Evolutionary conservation across 192 early-diverging fungal genomes (phyloP), one percentile per base, ranked within the genome.

Genomic region (Umbelopsis sp.): DNA sequence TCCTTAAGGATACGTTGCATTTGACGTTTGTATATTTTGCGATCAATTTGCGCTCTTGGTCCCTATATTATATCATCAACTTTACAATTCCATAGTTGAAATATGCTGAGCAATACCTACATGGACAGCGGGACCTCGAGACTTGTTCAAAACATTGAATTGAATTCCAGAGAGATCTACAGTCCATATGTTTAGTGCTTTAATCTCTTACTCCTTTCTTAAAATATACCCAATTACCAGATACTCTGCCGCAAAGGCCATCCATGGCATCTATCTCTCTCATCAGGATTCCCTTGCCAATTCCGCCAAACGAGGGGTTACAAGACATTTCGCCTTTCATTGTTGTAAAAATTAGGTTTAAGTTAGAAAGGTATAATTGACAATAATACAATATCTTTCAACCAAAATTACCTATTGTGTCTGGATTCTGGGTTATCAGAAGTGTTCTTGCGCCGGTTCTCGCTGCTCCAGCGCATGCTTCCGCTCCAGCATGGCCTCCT

Each of bases 301-400:
- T 86, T 5, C 93, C 93, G 45, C 93, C 93, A 82, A 94, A 93
- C 0, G 93, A 93, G 29, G 93, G 93, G 70, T 94, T 94, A 74
- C 93, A 94, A 17, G 93, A 94, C 91, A 94, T 91, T 74, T 94
- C 93, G 24, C 93, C 86, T 87, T 73, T 12, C 25, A 21, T 43
- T 24, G 41, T 14, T 47, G 26, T 34, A 41, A 51, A 45, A 5
- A 4, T 52, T 25, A 29, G 21, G 25, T 65, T 24, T 17, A 16
- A n/a, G 31, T 41, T 22, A n/a, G 21, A 6, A 12, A 25, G 9
- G 1, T n/a, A 14, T 70, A 16, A 38, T 70, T 11, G 8, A 59
- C 43, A 0, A 54, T n/a, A 34, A 47, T 49, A 17, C 25, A 17
- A 29, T 0, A 12, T 7, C 17, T 2, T 1, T 32, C 3, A 11